Conservation (phyloP, 83 land plant genomes). For the Picea mariana region DNA sequence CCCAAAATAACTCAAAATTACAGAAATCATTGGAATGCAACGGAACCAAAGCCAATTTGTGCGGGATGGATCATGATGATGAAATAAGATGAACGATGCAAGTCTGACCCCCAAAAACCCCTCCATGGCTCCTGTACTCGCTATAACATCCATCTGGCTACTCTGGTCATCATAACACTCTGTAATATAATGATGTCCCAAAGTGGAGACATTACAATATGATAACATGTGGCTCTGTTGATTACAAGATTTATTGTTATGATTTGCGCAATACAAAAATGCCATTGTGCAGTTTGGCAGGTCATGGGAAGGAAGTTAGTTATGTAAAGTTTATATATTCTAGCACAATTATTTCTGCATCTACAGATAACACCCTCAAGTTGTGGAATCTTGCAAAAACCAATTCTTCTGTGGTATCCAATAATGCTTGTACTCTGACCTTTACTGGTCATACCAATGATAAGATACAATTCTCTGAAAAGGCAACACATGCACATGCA, state of each 20-base stretch:
- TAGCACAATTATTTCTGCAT: conserved; percentile 77
- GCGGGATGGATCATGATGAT: too few species aligned
- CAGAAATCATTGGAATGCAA: too few species aligned
- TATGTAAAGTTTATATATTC: conserved; percentile 83
- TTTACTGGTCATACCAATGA: conserved; percentile 86
- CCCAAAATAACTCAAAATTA: too few species aligned
- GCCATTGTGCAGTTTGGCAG: conserved; percentile 75
- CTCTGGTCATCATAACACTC: too few species aligned
- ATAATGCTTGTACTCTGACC: conserved; percentile 69
- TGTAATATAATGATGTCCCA: too few species aligned
- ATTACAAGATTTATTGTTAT: conserved; percentile 79
- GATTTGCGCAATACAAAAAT: conserved; percentile 67
- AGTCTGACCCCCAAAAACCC: too few species aligned
- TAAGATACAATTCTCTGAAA: conserved; percentile 32
- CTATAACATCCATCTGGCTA: too few species aligned
- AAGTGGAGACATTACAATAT: conserved; percentile 20
- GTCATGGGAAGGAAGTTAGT: conserved; percentile 85
- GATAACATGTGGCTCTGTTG: conserved; percentile 86
- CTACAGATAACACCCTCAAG: conserved; percentile 90
- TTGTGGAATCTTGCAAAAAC: conserved; percentile 84
- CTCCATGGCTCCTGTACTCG: too few species aligned
- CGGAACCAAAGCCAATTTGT: too few species aligned
- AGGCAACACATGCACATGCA: too few species aligned
- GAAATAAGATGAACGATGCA: too few species aligned
- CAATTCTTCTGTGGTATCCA: conserved; percentile 38